Conservation (phyloP, 768 basidiomycete species). For the Phylloporus scabripes region DNA sequence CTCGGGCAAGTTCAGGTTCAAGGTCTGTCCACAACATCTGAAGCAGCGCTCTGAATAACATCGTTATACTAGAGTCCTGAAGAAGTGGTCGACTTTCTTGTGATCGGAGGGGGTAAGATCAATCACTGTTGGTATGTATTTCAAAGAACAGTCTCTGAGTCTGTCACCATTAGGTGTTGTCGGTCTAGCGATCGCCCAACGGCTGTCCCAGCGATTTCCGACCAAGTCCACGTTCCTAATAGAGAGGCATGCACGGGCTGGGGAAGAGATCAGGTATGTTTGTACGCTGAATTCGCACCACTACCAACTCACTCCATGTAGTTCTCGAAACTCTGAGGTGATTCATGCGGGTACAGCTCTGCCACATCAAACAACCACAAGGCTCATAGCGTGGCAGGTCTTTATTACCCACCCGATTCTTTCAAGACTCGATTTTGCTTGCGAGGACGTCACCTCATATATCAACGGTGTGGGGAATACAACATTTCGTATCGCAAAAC, state of each 20-base stretch:
- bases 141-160: neutral
- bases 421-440: constrained; percentile 84
- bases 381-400: constrained; percentile 40
- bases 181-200: constrained; percentile 81
- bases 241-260: constrained; percentile 68
- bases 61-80: constrained; percentile 51
- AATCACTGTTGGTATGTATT: neutral
- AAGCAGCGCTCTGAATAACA: neutral
- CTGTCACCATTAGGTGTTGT: constrained; percentile 55
- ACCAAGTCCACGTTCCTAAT: constrained; percentile 71
- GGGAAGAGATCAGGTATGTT: constrained; percentile 79
- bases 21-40: constrained; percentile 35
- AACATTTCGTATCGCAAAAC: constrained; percentile 65
- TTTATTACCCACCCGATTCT: constrained; percentile 80
- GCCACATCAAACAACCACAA: neutral
- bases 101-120: constrained; percentile 76
- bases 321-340: constrained; percentile 92
- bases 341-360: constrained; percentile 70
- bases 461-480: constrained; percentile 60
- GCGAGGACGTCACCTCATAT: constrained; percentile 80
- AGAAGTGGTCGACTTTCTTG: constrained; percentile 70
- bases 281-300: neutral
- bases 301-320: constrained; percentile 24
- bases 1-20: constrained; percentile 53
- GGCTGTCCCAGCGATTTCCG: constrained; percentile 58